These are phyloP conservation scores for Fulvia fulva DNA, from an alignment of 2,329 filamentous ascomycete species.

Conservation along the genomic window DNA sequence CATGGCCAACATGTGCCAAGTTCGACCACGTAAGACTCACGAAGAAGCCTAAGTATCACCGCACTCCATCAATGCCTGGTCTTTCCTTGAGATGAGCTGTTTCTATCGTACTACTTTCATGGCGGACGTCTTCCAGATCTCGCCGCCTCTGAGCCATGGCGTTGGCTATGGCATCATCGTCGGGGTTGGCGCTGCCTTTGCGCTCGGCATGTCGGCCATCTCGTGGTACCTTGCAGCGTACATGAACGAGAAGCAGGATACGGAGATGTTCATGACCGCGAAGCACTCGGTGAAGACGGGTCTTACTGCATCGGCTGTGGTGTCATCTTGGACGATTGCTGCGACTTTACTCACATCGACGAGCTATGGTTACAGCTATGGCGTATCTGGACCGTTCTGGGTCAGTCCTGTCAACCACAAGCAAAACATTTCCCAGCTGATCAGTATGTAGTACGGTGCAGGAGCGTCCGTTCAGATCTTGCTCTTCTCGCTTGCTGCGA, in stretches of 20 bases:
- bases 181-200: slow-evolving; percentile 61
- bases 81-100: background rate
- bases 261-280: slow-evolving; percentile 86
- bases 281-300: slow-evolving; percentile 82
- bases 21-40: background rate
- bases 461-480: slow-evolving; percentile 77
- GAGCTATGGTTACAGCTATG: slow-evolving; percentile 44
- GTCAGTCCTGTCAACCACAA: slow-evolving; percentile 36
- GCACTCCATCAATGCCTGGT: background rate
- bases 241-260: slow-evolving; percentile 67
- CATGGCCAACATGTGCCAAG: background rate
- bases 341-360: slow-evolving; percentile 34
- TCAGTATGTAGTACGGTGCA: slow-evolving; percentile 56
- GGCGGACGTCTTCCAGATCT: slow-evolving; percentile 12
- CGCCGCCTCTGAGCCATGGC: slow-evolving; percentile 47
- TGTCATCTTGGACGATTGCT: slow-evolving; percentile 79
- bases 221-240: slow-evolving; percentile 40
- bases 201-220: slow-evolving; percentile 57
- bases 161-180: slow-evolving; percentile 65
- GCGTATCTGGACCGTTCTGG: slow-evolving; percentile 46
- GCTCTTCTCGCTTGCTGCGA: slow-evolving; percentile 81
- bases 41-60: background rate
- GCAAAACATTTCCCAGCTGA: too few species aligned
- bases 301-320: slow-evolving; percentile 77
- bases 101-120: background rate